A percentile compares a stretch with the other conserved stretches of the same genome.
Conservation (phyloP, 306 rosid genomes). For the Cucurbita pepo region DNA sequence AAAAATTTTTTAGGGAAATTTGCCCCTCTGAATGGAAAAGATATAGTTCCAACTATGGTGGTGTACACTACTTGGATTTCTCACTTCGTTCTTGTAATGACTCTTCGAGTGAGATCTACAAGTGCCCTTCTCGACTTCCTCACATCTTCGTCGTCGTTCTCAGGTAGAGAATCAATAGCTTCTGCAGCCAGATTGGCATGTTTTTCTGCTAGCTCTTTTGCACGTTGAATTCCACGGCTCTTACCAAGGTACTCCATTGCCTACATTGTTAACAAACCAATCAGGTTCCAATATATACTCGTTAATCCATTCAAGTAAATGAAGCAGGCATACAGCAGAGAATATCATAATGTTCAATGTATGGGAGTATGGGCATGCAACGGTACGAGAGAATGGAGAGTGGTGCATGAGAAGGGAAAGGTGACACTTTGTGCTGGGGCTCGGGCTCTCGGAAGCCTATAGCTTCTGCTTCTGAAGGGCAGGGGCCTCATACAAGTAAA, state of each 20-base stretch:
- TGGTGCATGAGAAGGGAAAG: background rate
- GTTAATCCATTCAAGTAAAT: background rate
- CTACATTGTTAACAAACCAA: conserved; percentile 17
- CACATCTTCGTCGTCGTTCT: conserved; percentile 53
- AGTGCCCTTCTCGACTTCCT: conserved; percentile 75
- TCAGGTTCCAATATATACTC: background rate
- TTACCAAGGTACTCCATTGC: conserved; percentile 79
- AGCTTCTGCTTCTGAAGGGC: background rate
- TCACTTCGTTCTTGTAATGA: conserved; percentile 73
- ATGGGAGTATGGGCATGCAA: background rate
- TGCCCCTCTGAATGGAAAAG: background rate
- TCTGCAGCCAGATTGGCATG: conserved; percentile 81
- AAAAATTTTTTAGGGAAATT: background rate
- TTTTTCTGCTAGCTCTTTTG: conserved; percentile 65
- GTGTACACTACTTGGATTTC: background rate
- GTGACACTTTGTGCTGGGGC: background rate
- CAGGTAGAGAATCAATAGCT: conserved; percentile 76
- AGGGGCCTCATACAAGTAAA: background rate
- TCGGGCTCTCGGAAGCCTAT: background rate
- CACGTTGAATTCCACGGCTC: conserved; percentile 70
- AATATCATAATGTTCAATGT: background rate
- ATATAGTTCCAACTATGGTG: background rate
- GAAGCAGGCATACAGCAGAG: background rate
- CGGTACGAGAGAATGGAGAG: no score
- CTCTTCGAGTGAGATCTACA: conserved; percentile 65